Evolutionary conservation across 768 basidiomycete genomes (phyloP), one percentile per base, ranked within the genome.

Genomic region (Chalciporus piperatus): DNA sequence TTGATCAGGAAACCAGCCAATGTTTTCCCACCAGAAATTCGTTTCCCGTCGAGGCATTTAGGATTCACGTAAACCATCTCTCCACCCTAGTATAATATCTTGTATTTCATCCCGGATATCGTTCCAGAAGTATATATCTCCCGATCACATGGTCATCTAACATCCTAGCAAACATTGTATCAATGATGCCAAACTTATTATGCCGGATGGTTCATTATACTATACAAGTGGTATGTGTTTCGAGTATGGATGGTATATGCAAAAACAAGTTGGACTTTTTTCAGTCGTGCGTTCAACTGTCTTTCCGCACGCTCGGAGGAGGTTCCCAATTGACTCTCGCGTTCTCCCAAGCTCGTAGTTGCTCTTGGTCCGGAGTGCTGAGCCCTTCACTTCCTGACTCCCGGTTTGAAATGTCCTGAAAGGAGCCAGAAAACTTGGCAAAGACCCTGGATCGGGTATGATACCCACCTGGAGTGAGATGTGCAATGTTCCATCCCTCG

Each of bases 11-110:
- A 6, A 4, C 6, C 22, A 33, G 35, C 47, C 60, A 9, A 57
- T 33, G 19, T 13, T 23, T 23, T 30, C 38, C 23, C 40, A n/a
- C 30, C 30, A 67, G 66, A 66, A 57, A 35, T 67, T 67, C n/a
- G 60, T 67, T 43, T 59, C 66, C 47, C 64, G 66, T 13, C 47
- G 66, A 47, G 66, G 66, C 23, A 49, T 52, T 41, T 66, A 47
- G 66, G 19, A 4, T 6, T 42, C 42, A 25, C 22, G 40, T 47
- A 54, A n/a, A 42, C 17, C 23, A 43, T 40, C 17, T 20, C 37
- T 20, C 44, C 9, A 40, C 25, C n/a, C 23, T 47, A 32, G 11
- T 17, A 19, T 41, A 39, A 41, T 16, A 8, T 45, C 37, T 30
- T 46, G 45, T 48, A 40, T 41, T 23, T 37, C 19, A 7, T n/a